These are phyloP conservation scores for Gentiana straminea DNA, from an alignment of 257 asterid species.

Conservation along the genomic window DNA sequence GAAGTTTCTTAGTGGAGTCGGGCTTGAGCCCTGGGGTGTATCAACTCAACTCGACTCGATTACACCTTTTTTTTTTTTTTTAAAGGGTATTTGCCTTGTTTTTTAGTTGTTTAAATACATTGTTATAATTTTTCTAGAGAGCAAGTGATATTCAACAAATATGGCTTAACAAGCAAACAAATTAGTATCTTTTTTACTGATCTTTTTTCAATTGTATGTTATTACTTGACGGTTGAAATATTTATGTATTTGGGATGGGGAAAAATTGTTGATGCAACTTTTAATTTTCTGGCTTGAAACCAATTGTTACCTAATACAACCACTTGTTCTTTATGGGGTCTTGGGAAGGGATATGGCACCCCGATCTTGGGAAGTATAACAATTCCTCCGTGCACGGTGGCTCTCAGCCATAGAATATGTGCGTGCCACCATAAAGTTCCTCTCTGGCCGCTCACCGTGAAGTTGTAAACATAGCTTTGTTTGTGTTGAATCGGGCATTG, in stretches of 20 bases:
- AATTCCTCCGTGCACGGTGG: slow-evolving; percentile 33
- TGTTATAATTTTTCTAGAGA: too few relatives aligned
- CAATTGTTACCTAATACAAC: slow-evolving; percentile 21
- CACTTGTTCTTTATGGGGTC: slow-evolving; percentile 19
- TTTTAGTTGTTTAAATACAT: too few relatives aligned
- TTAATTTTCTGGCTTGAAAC: not conserved
- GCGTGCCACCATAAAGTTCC: slow-evolving; percentile 40
- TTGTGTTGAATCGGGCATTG: slow-evolving; percentile 35
- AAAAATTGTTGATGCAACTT: not conserved
- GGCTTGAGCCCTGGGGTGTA: too few relatives aligned
- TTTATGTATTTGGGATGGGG: not conserved
- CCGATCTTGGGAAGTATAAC: slow-evolving; percentile 24
- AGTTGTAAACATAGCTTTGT: slow-evolving; percentile 21
- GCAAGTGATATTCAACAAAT: too few relatives aligned
- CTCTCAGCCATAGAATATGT: slow-evolving; percentile 35
- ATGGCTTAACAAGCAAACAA: too few relatives aligned
- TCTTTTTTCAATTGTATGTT: too few relatives aligned
- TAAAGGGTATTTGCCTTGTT: too few relatives aligned
- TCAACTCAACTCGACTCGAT: too few relatives aligned
- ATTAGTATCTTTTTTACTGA: too few relatives aligned
- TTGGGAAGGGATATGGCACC: slow-evolving; percentile 25
- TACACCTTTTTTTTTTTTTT: too few relatives aligned
- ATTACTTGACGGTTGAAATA: not conserved
- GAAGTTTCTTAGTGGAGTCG: too few relatives aligned
- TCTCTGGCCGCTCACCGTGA: slow-evolving; percentile 27